These are phyloP conservation scores for Chrysoporthe cubensis DNA, from an alignment of 2,329 filamentous ascomycete genomes.

Conservation along the genomic window DNA sequence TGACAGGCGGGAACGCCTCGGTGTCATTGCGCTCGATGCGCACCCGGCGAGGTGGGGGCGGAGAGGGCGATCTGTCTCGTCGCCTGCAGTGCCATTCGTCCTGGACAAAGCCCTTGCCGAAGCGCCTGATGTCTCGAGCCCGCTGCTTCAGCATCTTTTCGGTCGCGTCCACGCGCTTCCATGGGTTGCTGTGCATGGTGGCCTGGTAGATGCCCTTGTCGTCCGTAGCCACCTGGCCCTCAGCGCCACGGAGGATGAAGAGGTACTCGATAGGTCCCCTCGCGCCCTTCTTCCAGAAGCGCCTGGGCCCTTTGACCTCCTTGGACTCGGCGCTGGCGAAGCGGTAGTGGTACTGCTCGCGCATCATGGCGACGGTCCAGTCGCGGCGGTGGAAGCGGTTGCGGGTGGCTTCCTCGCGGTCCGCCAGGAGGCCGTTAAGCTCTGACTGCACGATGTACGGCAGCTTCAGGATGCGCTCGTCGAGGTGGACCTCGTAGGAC, in stretches of 20 bases:
- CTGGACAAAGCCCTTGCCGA: slow-evolving; percentile 8
- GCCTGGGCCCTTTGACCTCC: slow-evolving; percentile 32
- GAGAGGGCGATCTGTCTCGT: slow-evolving; percentile 16
- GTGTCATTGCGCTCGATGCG: background rate
- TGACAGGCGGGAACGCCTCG: background rate
- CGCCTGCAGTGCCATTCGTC: background rate
- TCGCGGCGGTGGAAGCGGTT: slow-evolving; percentile 33
- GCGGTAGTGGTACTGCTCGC: slow-evolving; percentile 33
- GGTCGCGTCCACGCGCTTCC: slow-evolving; percentile 30
- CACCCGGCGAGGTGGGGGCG: slow-evolving; percentile 4
- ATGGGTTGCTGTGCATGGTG: slow-evolving; percentile 32
- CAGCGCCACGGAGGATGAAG: slow-evolving; percentile 33
- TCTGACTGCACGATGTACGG: slow-evolving; percentile 29
- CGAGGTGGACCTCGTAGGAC: slow-evolving; percentile 36
- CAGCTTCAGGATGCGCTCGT: slow-evolving; percentile 32
- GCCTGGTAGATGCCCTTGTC: slow-evolving; percentile 26
- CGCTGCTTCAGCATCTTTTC: slow-evolving; percentile 27
- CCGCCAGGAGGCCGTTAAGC: slow-evolving; percentile 32
- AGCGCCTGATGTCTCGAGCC: slow-evolving; percentile 6
- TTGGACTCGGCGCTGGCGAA: slow-evolving; percentile 31
- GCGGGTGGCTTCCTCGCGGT: slow-evolving; percentile 30
- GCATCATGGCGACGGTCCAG: slow-evolving; percentile 36
- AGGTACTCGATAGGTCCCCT: slow-evolving; percentile 27
- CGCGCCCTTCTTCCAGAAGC: slow-evolving; percentile 34
- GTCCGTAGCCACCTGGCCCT: slow-evolving; percentile 27